These are phyloP conservation scores for Dillenia suffruticosa DNA, from an alignment of 164 flowering plant species.

Conservation along the genomic window DNA sequence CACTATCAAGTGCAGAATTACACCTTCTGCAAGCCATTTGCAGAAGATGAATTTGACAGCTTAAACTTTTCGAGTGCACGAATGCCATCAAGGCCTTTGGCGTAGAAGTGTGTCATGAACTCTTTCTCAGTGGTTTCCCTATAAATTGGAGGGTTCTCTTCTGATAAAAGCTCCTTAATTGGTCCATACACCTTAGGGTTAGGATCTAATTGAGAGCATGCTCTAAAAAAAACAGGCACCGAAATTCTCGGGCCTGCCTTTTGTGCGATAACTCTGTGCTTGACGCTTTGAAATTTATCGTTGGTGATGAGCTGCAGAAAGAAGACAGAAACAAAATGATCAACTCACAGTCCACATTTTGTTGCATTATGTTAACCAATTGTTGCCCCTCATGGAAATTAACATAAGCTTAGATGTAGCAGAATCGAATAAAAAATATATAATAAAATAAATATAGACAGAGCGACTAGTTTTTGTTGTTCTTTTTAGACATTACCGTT, in stretches of 20 bases:
- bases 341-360: too few relatives aligned
- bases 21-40: too few relatives aligned
- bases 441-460: too few relatives aligned
- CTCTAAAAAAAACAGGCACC: constrained; percentile 23
- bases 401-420: too few relatives aligned
- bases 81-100: constrained; percentile 15
- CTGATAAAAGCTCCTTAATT: constrained; percentile 33
- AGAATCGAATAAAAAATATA: too few relatives aligned
- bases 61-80: constrained; percentile 5
- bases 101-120: not conserved
- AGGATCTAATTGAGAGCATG: not conserved
- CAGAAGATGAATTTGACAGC: not conserved
- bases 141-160: constrained; percentile 25
- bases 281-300: constrained; percentile 22
- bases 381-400: too few relatives aligned
- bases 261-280: constrained; percentile 24
- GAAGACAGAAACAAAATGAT: too few relatives aligned
- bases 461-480: too few relatives aligned
- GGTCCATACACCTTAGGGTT: constrained; percentile 22
- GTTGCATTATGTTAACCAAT: too few relatives aligned
- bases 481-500: too few relatives aligned
- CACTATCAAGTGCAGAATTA: too few relatives aligned
- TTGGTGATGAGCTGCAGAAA: constrained; percentile 24
- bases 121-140: constrained; percentile 11
- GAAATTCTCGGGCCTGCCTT: constrained; percentile 26